Conservation (phyloP, 2,329 filamentous ascomycete genomes). For the Verticillium nonalfalfae region DNA sequence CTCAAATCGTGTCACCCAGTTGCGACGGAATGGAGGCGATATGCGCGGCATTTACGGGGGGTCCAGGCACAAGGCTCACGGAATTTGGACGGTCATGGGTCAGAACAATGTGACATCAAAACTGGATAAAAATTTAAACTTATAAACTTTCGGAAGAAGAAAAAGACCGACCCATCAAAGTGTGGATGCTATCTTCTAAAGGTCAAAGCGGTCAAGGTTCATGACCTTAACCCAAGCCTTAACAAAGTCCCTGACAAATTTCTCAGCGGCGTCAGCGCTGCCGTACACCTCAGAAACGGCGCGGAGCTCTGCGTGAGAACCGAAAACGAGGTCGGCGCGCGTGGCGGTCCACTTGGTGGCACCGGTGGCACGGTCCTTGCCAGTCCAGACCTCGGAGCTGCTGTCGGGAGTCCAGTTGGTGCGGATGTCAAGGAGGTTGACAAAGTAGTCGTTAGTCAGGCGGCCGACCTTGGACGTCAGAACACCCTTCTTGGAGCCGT, state of each 20-base stretch:
- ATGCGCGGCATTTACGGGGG: too few relatives aligned
- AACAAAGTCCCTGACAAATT: conserved; percentile 68
- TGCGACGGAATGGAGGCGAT: too few relatives aligned
- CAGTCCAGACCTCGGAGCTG: conserved; percentile 54
- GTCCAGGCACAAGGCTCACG: too few relatives aligned
- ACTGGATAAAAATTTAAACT: too few relatives aligned
- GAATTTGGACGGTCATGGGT: too few relatives aligned
- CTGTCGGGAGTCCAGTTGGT: conserved; percentile 55
- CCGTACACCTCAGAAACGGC: conserved; percentile 67
- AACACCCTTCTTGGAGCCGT: conserved; percentile 61
- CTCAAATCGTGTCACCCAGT: too few relatives aligned
- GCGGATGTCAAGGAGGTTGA: conserved; percentile 66
- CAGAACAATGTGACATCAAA: too few relatives aligned
- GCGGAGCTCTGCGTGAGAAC: conserved; percentile 68
- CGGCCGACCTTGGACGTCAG: conserved; percentile 62
- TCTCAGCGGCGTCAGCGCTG: conserved; percentile 48
- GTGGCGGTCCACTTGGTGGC: conserved; percentile 63
- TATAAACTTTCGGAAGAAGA: too few relatives aligned
- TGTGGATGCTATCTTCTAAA: conserved; percentile 16
- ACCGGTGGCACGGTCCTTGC: conserved; percentile 58
- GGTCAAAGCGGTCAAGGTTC: conserved; percentile 65
- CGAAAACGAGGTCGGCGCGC: conserved; percentile 64
- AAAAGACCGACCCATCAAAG: too few relatives aligned
- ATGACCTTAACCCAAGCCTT: conserved; percentile 69
- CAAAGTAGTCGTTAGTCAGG: conserved; percentile 76